phyloP scores from a whole-genome alignment of 768 basidiomycete species.

The Mycena capillaripes region DNA sequence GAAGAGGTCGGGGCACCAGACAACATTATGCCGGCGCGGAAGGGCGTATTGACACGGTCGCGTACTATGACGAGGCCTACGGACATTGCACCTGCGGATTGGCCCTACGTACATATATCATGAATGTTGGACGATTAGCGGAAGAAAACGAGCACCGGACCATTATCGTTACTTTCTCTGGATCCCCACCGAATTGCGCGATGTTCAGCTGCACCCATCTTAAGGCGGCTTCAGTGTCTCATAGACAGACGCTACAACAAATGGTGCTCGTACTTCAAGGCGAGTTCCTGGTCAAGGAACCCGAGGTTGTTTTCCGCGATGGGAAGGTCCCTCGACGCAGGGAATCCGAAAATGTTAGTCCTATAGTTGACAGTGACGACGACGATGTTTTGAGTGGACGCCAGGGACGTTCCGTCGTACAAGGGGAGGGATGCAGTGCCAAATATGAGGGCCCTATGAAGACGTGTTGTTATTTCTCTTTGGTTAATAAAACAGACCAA shows the following conservation, averaged over 20 bases:
- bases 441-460: not conserved
- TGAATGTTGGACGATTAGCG: not conserved
- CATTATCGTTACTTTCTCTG: slow-evolving; percentile 12
- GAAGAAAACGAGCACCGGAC: not conserved
- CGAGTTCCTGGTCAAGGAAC: not conserved
- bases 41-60: not conserved
- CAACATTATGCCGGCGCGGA: slow-evolving; percentile 19
- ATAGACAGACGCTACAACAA: too few species aligned
- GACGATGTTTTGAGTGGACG: slow-evolving; percentile 11
- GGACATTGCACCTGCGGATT: slow-evolving; percentile 11
- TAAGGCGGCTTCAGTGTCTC: slow-evolving; percentile 4
- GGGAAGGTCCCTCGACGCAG: not conserved
- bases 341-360: not conserved
- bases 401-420: slow-evolving; percentile 11
- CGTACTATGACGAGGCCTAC: slow-evolving; percentile 2
- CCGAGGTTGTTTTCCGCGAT: not conserved
- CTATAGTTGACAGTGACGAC: not conserved
- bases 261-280: too few species aligned
- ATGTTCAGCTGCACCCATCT: slow-evolving; percentile 14
- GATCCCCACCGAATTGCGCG: slow-evolving; percentile 2
- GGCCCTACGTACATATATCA: not conserved
- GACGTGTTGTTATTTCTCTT: not conserved
- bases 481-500: not conserved
- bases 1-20: slow-evolving; percentile 3
- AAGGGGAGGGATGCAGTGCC: not conserved